Percentiles rank a stretch among this genome's conserved stretches.
These are phyloP conservation scores for Syzygium syzygioides DNA, from an alignment of 441 rosid species.

Conservation along the genomic window DNA sequence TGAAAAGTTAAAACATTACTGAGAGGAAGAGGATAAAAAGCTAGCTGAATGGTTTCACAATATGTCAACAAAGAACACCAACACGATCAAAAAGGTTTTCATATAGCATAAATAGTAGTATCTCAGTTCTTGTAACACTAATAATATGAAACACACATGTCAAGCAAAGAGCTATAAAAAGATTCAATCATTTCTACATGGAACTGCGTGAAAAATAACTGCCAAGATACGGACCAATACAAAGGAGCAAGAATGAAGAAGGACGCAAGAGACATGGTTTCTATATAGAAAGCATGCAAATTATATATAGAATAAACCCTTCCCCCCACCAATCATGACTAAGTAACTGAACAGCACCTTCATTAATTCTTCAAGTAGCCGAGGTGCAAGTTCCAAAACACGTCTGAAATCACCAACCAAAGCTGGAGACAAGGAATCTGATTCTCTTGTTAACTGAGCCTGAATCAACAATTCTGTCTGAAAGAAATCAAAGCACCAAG, in stretches of 20 bases:
- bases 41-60: background rate
- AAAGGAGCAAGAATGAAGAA: background rate
- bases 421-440: conserved; percentile 69
- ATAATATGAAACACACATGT: background rate
- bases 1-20: background rate
- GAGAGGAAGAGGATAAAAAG: background rate
- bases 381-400: conserved; percentile 93
- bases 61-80: background rate
- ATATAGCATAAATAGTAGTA: background rate
- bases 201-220: background rate
- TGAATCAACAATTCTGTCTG: conserved; percentile 98
- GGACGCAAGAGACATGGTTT: background rate
- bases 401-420: conserved; percentile 79
- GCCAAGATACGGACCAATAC: background rate
- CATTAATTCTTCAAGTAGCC: conserved; percentile 94
- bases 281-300: background rate
- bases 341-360: conserved; percentile 41
- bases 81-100: background rate
- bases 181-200: background rate
- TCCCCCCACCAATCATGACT: background rate
- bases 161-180: background rate
- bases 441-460: conserved; percentile 87
- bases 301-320: background rate
- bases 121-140: background rate
- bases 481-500: conserved; percentile 8